Conservation (phyloP, 176 grass and related monocot genomes). For the Elymus sibiricus region DNA sequence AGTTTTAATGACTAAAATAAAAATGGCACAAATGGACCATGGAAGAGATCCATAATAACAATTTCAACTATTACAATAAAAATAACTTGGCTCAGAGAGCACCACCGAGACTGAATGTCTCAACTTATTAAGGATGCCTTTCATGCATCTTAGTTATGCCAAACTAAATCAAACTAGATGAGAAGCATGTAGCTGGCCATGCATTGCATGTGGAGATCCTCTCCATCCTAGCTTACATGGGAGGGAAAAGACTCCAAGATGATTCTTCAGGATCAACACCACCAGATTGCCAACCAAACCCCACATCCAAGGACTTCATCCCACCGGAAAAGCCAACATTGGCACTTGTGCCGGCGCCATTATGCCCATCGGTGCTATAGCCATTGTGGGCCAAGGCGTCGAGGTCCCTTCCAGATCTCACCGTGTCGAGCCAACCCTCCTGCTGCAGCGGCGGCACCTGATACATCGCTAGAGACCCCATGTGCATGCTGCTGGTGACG, state of each 20-base stretch:
- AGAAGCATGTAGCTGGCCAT: background rate
- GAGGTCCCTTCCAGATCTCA: background rate
- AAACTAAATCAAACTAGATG: background rate
- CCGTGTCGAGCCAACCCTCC: background rate
- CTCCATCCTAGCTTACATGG: background rate
- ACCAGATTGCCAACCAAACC: background rate
- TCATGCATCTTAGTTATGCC: background rate
- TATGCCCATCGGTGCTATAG: background rate
- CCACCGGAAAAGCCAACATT: background rate
- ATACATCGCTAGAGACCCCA: too few relatives aligned
- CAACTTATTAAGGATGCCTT: background rate
- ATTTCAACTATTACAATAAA: background rate
- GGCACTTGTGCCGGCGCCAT: background rate
- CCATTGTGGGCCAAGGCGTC: background rate
- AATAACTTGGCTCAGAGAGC: background rate
- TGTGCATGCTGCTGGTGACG: too few relatives aligned
- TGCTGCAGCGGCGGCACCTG: background rate
- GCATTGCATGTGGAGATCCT: background rate
- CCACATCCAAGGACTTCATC: background rate
- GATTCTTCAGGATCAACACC: background rate
- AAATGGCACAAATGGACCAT: background rate
- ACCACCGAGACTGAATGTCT: background rate
- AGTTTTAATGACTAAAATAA: too few relatives aligned
- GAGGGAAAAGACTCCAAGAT: background rate
- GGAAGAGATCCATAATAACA: background rate